These are phyloP conservation scores for Ogataea methanolica DNA, from an alignment of 805 yeast genomes.

Conservation along the genomic window DNA sequence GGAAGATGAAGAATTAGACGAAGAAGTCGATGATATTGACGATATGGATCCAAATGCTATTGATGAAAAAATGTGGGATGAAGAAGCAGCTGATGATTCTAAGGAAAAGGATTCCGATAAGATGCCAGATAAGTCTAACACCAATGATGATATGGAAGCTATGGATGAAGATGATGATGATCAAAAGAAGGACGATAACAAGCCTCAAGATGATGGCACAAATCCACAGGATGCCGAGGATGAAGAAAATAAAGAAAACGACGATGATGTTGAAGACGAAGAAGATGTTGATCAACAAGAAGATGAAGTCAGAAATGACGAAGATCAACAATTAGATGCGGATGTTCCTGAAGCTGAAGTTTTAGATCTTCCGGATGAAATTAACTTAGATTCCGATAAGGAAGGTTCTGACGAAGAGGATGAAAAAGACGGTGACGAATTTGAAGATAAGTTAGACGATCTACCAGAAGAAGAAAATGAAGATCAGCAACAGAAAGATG, in stretches of 20 bases:
- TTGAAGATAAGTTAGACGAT: slow-evolving; percentile 19
- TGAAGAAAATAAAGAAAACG: slow-evolving; percentile 38
- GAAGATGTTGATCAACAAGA: slow-evolving; percentile 82
- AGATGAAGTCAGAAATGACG: slow-evolving; percentile 68
- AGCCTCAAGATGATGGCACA: slow-evolving; percentile 32
- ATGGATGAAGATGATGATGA: slow-evolving; percentile 35
- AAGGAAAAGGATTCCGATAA: slow-evolving; percentile 82
- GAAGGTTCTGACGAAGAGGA: slow-evolving; percentile 47
- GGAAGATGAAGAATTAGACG: slow-evolving; percentile 74
- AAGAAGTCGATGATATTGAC: slow-evolving; percentile 83
- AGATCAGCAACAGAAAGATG: slow-evolving; percentile 19
- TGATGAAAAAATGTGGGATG: slow-evolving; percentile 98
- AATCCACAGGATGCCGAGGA: slow-evolving; percentile 33
- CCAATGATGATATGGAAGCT: slow-evolving; percentile 48
- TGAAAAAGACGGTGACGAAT: slow-evolving; percentile 28
- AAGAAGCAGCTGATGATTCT: slow-evolving; percentile 68
- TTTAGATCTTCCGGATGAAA: slow-evolving; percentile 86
- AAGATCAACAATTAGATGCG: slow-evolving; percentile 63
- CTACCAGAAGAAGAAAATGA: slow-evolving; percentile 20
- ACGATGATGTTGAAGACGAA: slow-evolving; percentile 49
- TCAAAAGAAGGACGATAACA: slow-evolving; percentile 26
- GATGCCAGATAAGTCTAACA: slow-evolving; percentile 51
- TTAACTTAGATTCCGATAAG: slow-evolving; percentile 79
- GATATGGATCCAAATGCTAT: slow-evolving; percentile 91
- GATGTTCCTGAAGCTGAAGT: slow-evolving; percentile 81